Evolutionary conservation across 225 moss, liverwort and hornwort species (phyloP), one percentile per base, ranked within the genome.

Genomic region (Takakia lepidozioides): DNA sequence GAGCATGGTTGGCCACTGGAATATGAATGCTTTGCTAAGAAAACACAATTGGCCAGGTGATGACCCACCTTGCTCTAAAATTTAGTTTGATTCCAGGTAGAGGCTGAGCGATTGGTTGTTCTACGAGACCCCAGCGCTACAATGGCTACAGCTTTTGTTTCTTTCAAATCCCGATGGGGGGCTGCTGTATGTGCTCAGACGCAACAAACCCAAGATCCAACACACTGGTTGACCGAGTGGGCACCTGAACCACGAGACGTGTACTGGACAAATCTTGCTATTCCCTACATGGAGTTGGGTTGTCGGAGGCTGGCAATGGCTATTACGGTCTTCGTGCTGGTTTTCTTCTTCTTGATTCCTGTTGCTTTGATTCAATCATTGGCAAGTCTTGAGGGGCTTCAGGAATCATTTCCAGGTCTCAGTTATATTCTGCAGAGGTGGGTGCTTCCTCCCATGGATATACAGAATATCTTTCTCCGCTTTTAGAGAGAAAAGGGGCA

Each of bases 201-300:
- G 0, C 88, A 93, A 58, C 93, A 93, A 61, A 81, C 75, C n/a
- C 50, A 68, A 10, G 73, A 88, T 2, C 83, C 93, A 3, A 86
- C 85, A 2, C 43, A 36, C 25, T 93, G 93, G 93, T 70, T 88
- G 39, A 93, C 93, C 0, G 56, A 51, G 20, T 88, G 85, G 93
- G 85, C 93, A 11, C 85, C 88, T 0, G 88, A 93, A 10, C 85
- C 88, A n/a, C 60, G 81, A 0, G 55, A 93, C n/a, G 77, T 93
- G 2, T 75, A 81, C 59, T 93, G 93, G 93, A 25, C 13, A 13
- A 93, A 88, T 59, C 28, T 93, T 25, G 77, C 85, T 1, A 93
- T 93, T 46, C 88, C 88, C 0, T 84, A 76, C 1, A 54, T 78
- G 41, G 67, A 73, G 49, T 54, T 86, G 16, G 78, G 67, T 7